A percentile compares a stretch with the other conserved stretches of the same genome.
phyloP scores from a whole-genome alignment of 495 filamentous ascomycete species.

The Patellaria atrata region DNA sequence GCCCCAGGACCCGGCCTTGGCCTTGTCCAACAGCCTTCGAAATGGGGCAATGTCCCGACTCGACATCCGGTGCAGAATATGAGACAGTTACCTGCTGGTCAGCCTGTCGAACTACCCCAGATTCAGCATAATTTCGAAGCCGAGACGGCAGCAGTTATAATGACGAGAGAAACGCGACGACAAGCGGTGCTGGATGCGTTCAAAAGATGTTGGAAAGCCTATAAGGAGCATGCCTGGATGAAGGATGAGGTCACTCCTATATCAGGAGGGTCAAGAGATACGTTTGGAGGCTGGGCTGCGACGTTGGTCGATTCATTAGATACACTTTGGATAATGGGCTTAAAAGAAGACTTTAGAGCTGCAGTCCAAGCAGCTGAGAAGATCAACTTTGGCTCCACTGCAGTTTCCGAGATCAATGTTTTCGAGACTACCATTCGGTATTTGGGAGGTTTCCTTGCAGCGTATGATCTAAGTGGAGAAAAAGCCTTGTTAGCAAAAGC shows the following conservation, averaged over 20 bases:
- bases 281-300: conserved; percentile 90
- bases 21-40: conserved; percentile 3
- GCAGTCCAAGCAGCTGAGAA: conserved; percentile 59
- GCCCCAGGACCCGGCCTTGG: no score
- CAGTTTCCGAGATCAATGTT: conserved; percentile 29
- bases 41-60: conserved; percentile 8
- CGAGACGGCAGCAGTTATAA: conserved; percentile 36
- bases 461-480: conserved; percentile 36
- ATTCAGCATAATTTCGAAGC: conserved; percentile 59
- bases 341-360: conserved; percentile 80
- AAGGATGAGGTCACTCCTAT: conserved; percentile 31
- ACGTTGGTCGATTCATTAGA: conserved; percentile 89
- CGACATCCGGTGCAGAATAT: conserved; percentile 10
- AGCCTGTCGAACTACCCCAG: conserved; percentile 51
- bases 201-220: conserved; percentile 27
- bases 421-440: conserved; percentile 32
- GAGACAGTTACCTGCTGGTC: conserved; percentile 56
- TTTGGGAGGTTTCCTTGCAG: conserved; percentile 28
- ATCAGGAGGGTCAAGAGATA: conserved; percentile 36
- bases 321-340: conserved; percentile 90
- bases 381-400: conserved; percentile 79
- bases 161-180: conserved; percentile 31
- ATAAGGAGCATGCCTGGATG: conserved; percentile 27
- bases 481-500: conserved; percentile 73
- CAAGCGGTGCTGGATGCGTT: conserved; percentile 31